Evolutionary conservation across 768 basidiomycete species (phyloP), one percentile per base, ranked within the genome.

Genomic region (Psilocybe tampanensis): DNA sequence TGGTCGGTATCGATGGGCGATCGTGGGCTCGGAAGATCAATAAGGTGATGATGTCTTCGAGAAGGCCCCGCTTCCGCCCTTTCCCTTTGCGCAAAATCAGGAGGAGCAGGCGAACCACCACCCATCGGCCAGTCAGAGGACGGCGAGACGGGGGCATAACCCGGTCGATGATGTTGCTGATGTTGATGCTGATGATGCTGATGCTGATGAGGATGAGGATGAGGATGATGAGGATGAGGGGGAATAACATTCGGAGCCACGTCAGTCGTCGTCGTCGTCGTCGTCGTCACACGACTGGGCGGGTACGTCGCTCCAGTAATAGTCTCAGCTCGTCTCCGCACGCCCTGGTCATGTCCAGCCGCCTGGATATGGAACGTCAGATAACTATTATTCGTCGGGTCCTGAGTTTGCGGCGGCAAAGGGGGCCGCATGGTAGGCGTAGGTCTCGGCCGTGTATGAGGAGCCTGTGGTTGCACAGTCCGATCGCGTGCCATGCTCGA

Each of bases 401-500:
- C 59, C 22, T 64, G 65, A 12, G 45, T 21, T 22, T 62, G 54
- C 12, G 22, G 54, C 12, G 22, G 12, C 32, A 41, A 12, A 54
- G 21, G 24, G 34, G 43, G 54, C n/a, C 41, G 47, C 44, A 49
- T 42, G 12, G 26, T 55, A 24, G 44, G 36, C n/a, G 26, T 55
- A 24, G 44, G 36, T 33, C 58, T 34, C 1, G 41, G 23, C 22
- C 50, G 56, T 23, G 48, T 32, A 44, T 51, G 50, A 19, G 56
- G 59, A 17, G 55, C 44, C 3, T 47, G 41, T 13, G 60, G 64
- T 44, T 66, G 65, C 23, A 68, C 55, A 15, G 67, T 68, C 52
- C 67, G 58, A 49, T 68, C 67, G 8, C 67, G 60, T 8, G 47
- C 51, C 55, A 68, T 63, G 11, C 61, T 58, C 13, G 56, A 29